Evolutionary conservation across 2,329 filamentous ascomycete genomes (phyloP).

Genomic region (Pestalotiopsis sp.): DNA sequence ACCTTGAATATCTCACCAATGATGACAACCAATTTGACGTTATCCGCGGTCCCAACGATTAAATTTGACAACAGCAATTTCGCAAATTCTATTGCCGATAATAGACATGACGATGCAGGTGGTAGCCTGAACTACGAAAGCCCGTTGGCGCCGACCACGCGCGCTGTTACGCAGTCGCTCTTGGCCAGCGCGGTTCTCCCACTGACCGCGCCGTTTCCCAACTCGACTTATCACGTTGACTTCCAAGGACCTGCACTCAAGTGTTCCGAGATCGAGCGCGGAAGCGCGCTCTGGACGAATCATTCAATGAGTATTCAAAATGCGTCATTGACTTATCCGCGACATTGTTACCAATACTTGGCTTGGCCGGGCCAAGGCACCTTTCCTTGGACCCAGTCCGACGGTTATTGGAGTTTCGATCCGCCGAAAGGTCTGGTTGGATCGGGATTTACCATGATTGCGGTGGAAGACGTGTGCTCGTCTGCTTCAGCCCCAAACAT

Average conservation of each 20-base stretch:
- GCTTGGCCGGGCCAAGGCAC: not conserved
- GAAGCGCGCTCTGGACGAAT: not conserved
- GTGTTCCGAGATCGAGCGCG: not conserved
- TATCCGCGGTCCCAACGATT: not conserved
- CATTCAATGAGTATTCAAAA: not conserved
- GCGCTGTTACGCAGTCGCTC: not conserved
- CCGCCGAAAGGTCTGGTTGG: not conserved
- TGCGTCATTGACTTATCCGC: not conserved
- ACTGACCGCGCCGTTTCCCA: not conserved
- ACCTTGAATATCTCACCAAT: not conserved
- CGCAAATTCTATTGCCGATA: not conserved
- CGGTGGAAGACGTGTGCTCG: not conserved
- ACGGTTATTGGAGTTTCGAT: not conserved
- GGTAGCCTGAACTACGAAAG: not conserved
- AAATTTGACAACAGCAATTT: not conserved
- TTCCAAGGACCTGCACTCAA: not conserved
- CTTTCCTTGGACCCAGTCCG: not conserved
- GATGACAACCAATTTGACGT: not conserved
- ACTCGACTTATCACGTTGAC: not conserved
- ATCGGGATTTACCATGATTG: not conserved
- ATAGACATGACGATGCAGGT: not conserved
- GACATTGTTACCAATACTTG: not conserved
- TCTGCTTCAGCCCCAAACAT: not conserved
- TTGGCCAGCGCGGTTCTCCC: not conserved
- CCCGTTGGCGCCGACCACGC: not conserved